Evolutionary conservation across 2,329 filamentous ascomycete genomes (phyloP).

Genomic region (Alternaria sp.): DNA sequence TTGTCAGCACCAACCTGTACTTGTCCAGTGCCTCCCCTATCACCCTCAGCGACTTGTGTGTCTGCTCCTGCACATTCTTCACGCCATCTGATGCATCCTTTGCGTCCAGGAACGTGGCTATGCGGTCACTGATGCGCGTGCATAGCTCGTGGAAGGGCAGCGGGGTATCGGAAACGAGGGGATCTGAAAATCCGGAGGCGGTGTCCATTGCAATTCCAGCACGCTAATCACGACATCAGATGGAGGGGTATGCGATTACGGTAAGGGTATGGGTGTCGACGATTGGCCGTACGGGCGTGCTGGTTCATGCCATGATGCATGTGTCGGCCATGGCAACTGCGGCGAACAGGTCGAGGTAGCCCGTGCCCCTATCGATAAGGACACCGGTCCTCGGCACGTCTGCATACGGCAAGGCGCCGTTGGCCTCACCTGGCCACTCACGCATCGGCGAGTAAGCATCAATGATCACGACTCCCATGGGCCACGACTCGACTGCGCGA

Average conservation of each 20-base stretch:
- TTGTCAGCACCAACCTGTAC: constrained; percentile 69
- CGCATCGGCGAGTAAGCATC: constrained; percentile 24
- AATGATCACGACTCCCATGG: constrained; percentile 3
- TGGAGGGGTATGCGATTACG: constrained; percentile 29
- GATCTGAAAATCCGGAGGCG: constrained; percentile 39
- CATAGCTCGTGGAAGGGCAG: constrained; percentile 59
- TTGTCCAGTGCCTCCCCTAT: constrained; percentile 76
- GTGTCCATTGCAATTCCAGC: constrained; percentile 51
- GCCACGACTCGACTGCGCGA: constrained; percentile 15
- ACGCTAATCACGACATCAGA: constrained; percentile 48
- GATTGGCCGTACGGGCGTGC: constrained; percentile 26
- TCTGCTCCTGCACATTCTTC: constrained; percentile 75
- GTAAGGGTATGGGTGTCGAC: constrained; percentile 24
- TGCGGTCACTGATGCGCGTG: constrained; percentile 64
- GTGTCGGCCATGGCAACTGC: constrained; percentile 23
- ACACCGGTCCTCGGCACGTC: constrained; percentile 25
- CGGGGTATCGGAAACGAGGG: constrained; percentile 54
- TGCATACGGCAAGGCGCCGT: constrained; percentile 25
- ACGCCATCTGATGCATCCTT: constrained; percentile 66
- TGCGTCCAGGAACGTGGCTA: constrained; percentile 72
- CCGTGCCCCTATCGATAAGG: constrained; percentile 32
- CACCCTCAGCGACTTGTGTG: constrained; percentile 73
- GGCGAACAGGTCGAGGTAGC: constrained; percentile 30
- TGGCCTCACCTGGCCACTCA: constrained; percentile 26
- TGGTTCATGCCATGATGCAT: constrained; percentile 38